Percentiles rank a stretch among this genome's conserved stretches.
phyloP scores from a whole-genome alignment of 2,329 filamentous ascomycete species.

The Thielaviopsis punctulata region DNA sequence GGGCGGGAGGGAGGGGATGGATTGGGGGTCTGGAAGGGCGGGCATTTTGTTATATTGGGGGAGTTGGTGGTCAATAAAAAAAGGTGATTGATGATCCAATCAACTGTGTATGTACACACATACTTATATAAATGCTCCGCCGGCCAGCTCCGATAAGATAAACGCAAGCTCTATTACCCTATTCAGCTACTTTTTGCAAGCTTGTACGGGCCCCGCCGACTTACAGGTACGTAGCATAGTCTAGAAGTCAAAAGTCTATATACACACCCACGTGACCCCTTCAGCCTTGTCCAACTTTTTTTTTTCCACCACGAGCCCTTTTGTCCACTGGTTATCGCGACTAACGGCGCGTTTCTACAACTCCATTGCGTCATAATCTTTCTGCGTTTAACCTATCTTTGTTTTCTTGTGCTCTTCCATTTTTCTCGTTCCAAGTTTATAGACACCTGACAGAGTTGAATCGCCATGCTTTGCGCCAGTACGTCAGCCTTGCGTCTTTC shows the following conservation, averaged over 20 bases:
- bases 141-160: background rate
- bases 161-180: no score
- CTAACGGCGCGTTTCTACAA: background rate
- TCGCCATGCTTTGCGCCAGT: conserved; percentile 33
- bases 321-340: conserved; percentile 7
- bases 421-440: background rate
- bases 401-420: background rate
- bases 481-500: conserved; percentile 14
- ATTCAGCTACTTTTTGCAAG: no score
- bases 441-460: no score
- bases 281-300: conserved; percentile 12
- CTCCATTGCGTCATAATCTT: background rate
- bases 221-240: no score
- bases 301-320: conserved; percentile 4
- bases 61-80: background rate
- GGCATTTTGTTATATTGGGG: background rate
- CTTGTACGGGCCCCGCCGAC: no score
- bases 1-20: conserved; percentile 38
- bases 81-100: background rate
- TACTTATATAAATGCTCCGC: background rate
- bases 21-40: conserved; percentile 36
- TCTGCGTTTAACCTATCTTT: background rate
- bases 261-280: conserved; percentile 7
- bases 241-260: background rate
- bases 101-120: no score